phyloP scores from a whole-genome alignment of 1,284 basidiomycete species.

The Apiotrichum gracile region DNA sequence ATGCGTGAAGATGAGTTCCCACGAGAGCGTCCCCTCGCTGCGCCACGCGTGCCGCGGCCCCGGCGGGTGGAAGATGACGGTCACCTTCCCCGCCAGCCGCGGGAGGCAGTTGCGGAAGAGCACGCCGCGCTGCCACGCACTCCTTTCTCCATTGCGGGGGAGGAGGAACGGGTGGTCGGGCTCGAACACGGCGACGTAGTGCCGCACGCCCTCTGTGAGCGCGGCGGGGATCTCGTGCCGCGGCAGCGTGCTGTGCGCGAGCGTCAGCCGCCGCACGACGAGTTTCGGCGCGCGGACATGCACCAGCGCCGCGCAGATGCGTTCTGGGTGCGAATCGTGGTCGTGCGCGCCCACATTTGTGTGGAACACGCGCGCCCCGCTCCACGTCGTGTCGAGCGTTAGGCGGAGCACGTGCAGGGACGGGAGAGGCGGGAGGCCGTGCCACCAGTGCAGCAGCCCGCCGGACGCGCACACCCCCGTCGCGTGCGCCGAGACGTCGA shows the following conservation, averaged over 20 bases:
- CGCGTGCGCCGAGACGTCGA: slow-evolving; percentile 6
- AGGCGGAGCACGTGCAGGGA: slow-evolving; percentile 4
- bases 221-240: neutral
- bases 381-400: neutral
- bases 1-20: slow-evolving; percentile 4
- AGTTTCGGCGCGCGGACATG: slow-evolving; percentile 2
- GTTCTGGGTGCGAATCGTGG: neutral
- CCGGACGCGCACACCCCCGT: neutral
- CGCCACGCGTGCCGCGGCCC: neutral
- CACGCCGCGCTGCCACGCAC: neutral
- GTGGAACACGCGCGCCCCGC: slow-evolving; percentile 6
- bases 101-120: slow-evolving; percentile 7
- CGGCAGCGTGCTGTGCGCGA: slow-evolving; percentile 3
- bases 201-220: slow-evolving; percentile 1
- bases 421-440: slow-evolving; percentile 2
- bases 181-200: slow-evolving; percentile 7
- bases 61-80: slow-evolving; percentile 3
- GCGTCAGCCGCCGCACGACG: slow-evolving; percentile 6
- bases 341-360: slow-evolving; percentile 6
- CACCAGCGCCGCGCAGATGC: slow-evolving; percentile 2
- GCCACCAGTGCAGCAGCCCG: neutral
- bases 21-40: neutral
- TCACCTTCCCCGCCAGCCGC: neutral
- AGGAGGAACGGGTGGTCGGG: slow-evolving; percentile 10
- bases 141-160: slow-evolving; percentile 1